Base-by-base conservation (phyloP, 345 rosid genomes). In the Bretschneidera sinensis region DNA sequence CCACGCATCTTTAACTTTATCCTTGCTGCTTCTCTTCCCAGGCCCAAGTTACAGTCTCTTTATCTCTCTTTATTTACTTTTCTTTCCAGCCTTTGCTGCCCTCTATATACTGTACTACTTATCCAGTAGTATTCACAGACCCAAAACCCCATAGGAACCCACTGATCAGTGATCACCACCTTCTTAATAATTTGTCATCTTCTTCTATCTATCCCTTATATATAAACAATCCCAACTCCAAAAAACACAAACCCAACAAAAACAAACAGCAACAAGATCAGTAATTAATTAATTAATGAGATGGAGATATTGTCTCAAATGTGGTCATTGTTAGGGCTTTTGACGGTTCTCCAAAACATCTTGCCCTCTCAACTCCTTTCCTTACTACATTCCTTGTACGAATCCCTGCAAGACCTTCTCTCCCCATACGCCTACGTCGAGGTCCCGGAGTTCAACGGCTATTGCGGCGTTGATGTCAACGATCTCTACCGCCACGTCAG, bases 291-390 rank as follows among this genome's bases (percentile, higher is more conserved):
- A 50, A 17, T 21, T 31, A 24, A 34, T 1, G 9, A 24, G 1
- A 76, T 79, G 84, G 81, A 79, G 64, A 62, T 79, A 25, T 54
- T 79, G 57, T 79, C 84, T 0, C 81, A 79, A 21, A 54, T 79
- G 68, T 79, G 84, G 84, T 79, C 84, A 2, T 53, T 79, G 10
- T 62, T 79, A 10, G 84, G 84, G 18, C 84, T 79, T 50, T 75
- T 79, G 0, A 79, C 84, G 0, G 81, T 76, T n/a, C 76, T 79
- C 35, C 84, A 79, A 51, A 79, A 79, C 66, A 70, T 79, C 65
- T 51, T 79, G 31, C 84, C 84, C 7, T 56, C 84, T 5, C 84
- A 76, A 24, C 63, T 79, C 23, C 81, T 74, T n/a, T 71, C 84
- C 22, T 67, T 77, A 18, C 47, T 78, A 23, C 65, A 61, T 45